These are phyloP conservation scores for Crithidia brevicula DNA, from an alignment of 208 protist genomes.

Conservation along the genomic window DNA sequence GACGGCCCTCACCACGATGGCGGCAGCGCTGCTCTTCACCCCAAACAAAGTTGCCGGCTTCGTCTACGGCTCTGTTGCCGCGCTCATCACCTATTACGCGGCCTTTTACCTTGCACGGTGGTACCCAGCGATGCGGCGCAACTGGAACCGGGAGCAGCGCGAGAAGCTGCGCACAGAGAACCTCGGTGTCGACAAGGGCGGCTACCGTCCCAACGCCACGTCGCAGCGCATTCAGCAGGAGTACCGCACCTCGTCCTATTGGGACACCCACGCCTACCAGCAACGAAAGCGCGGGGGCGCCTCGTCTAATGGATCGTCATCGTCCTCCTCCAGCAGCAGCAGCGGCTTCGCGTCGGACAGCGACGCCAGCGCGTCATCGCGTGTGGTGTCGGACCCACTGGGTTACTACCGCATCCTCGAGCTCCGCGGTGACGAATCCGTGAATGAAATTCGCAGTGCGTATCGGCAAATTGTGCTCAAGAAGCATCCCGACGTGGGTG, in stretches of 20 bases:
- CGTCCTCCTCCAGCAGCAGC: conserved; percentile 2
- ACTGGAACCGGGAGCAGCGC: conserved; percentile 50
- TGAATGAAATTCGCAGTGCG: conserved; percentile 91
- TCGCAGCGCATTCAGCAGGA: conserved; percentile 73
- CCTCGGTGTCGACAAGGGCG: conserved; percentile 36
- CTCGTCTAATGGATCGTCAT: no score
- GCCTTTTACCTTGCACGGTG: conserved; percentile 70
- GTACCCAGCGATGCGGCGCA: conserved; percentile 57
- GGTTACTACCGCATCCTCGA: conserved; percentile 79
- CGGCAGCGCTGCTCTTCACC: conserved; percentile 42
- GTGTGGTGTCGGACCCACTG: conserved; percentile 52
- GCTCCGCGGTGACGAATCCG: conserved; percentile 72
- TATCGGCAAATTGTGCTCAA: conserved; percentile 78
- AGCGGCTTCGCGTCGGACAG: no score
- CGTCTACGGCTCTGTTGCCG: conserved; percentile 46
- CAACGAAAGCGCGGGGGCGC: conserved; percentile 1
- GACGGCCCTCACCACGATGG: conserved; percentile 35
- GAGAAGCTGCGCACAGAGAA: conserved; percentile 47
- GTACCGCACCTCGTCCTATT: conserved; percentile 82
- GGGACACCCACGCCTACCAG: conserved; percentile 81
- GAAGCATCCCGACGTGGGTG: conserved; percentile 88
- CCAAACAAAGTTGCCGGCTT: conserved; percentile 74
- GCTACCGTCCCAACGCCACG: conserved; percentile 51
- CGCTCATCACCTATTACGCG: conserved; percentile 63
- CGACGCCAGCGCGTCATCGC: no score